Evolutionary conservation across 805 yeast species (phyloP).

Genomic region (Zygoascus biomembranicola): DNA sequence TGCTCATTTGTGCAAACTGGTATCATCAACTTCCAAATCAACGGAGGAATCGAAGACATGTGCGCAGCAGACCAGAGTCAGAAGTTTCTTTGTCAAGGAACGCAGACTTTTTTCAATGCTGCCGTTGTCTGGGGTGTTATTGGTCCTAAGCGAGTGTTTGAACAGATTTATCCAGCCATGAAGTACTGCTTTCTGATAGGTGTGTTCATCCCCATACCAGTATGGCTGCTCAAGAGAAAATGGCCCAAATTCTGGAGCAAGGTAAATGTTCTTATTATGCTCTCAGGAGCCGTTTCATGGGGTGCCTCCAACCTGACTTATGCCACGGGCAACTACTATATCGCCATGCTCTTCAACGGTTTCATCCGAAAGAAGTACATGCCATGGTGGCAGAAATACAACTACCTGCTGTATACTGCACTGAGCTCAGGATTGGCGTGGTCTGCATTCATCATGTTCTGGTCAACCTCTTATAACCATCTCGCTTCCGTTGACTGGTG

Average conservation of each 20-base stretch:
- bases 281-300: slow-evolving; percentile 35
- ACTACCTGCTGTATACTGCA: slow-evolving; percentile 41
- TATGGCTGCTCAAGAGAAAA: not conserved
- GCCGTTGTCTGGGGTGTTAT: slow-evolving; percentile 38
- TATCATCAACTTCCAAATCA: slow-evolving; percentile 19
- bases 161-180: slow-evolving; percentile 18
- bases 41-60: slow-evolving; percentile 19
- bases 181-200: slow-evolving; percentile 19
- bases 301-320: slow-evolving; percentile 38
- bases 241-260: not conserved
- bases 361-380: slow-evolving; percentile 34
- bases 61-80: slow-evolving; percentile 24
- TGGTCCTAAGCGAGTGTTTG: slow-evolving; percentile 41
- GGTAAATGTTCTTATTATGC: slow-evolving; percentile 32
- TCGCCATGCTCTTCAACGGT: slow-evolving; percentile 39
- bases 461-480: slow-evolving; percentile 32
- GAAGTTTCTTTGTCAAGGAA: slow-evolving; percentile 31
- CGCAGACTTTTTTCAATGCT: slow-evolving; percentile 40
- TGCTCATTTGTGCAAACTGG: slow-evolving; percentile 25
- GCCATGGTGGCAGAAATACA: slow-evolving; percentile 47
- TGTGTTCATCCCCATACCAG: slow-evolving; percentile 13
- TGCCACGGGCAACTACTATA: slow-evolving; percentile 34
- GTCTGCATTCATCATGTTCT: slow-evolving; percentile 39
- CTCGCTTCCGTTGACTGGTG: slow-evolving; percentile 36
- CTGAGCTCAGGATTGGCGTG: slow-evolving; percentile 44